Conservation (phyloP, 257 asterid genomes). For the Plantago ovata region DNA sequence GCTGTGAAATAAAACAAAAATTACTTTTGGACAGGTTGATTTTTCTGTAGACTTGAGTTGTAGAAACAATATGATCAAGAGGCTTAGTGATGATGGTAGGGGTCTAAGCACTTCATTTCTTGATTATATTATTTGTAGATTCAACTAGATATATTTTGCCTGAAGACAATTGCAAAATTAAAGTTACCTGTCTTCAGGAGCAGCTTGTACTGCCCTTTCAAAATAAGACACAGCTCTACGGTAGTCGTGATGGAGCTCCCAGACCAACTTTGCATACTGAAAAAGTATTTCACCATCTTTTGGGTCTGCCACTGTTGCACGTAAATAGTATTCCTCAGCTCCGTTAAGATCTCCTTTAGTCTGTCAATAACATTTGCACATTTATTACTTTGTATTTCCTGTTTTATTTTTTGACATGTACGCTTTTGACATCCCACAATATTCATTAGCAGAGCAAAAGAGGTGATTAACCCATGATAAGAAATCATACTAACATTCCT, state of each 20-base stretch:
- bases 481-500: no score
- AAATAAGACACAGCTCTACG: constrained; percentile 56
- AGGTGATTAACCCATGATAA: no score
- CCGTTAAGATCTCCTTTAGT: constrained; percentile 56
- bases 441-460: not conserved
- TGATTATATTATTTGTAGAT: no score
- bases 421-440: not conserved
- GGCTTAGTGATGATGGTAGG: no score
- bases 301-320: constrained; percentile 67
- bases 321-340: constrained; percentile 64
- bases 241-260: constrained; percentile 64
- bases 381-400: not conserved
- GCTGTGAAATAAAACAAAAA: constrained; percentile 38
- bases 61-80: no score
- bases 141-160: not conserved
- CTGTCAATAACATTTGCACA: constrained; percentile 30
- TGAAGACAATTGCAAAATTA: not conserved
- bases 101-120: no score
- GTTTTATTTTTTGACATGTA: no score
- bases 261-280: constrained; percentile 60
- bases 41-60: no score
- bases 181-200: constrained; percentile 68
- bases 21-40: not conserved
- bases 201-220: constrained; percentile 53
- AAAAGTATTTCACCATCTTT: constrained; percentile 49